Evolutionary conservation across 1,139 yeast genomes (phyloP), one percentile per base, ranked within the genome.

Genomic region (Magnusiomyces magnusii): DNA sequence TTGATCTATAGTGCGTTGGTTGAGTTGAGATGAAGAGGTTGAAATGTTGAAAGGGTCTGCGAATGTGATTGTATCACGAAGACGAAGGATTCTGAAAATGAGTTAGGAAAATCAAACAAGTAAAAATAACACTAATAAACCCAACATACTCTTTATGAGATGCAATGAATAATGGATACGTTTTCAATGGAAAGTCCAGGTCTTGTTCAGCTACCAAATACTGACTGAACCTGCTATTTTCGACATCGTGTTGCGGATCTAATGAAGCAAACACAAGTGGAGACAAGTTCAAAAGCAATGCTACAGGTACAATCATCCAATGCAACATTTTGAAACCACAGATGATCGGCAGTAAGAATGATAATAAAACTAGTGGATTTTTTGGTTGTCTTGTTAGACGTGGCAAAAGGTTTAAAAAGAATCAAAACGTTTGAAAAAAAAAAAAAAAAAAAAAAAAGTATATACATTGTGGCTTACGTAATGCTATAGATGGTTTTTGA

Each of bases 1-100:
- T 84, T 68, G 53, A 76, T 76, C 42, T 78, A 75, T 31, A 9
- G 44, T 44, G n/a, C 31, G 54, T 19, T 42, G 51, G 27, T 56
- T 54, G 23, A 53, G 51, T 23, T 53, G 55, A 13, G 50, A 28
- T 7, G 55, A 41, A 10, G 55, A 28, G 13, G 36, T 23, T 23
- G 44, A 34, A 23, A 54, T 56, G 19, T 52, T 52, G 10, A 54
- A 42, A 15, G 81, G 82, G n/a, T 68, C 71, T 0, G 57, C 42
- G 15, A 53, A 27, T 7, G 65, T 31, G 60, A 76, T 59, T 57
- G 77, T 70, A 47, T 71, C 60, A 57, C 68, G 25, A 63, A 59
- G 27, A 57, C 61, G 56, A 60, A 63, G 42, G 1, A 79, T 60
- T 60, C 70, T 67, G 49, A 10, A 28, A 10, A 21, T 47, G 36